Base-by-base conservation (phyloP, 805 yeast genomes). In the Ogataea nakhonphanomensis region DNA sequence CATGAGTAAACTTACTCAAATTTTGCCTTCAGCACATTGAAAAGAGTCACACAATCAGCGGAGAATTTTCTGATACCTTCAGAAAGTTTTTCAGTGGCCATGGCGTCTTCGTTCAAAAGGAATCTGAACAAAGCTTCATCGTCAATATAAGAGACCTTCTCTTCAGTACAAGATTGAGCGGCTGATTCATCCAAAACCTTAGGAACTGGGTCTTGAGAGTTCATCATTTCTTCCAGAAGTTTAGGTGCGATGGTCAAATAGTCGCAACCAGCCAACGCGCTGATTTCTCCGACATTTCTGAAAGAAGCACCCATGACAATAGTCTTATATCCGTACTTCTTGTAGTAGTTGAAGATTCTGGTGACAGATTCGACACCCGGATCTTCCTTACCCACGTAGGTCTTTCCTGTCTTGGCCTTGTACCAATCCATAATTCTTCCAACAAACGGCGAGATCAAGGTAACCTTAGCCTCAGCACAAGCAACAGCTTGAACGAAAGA, bases 251-350 rank as follows among this genome's bases (percentile, higher is more conserved):
- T 89, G 64, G 99, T 93, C 71, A 93, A 76, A 79, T 73, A 89
- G 68, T 93, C 99, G 63, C 87, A 82, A 68, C 99, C 99, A 45
- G 99, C 97, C 58, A 93, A 76, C 57, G 95, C 96, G 70, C 82
- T 84, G 71, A 93, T 87, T 74, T 91, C 99, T 55, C 89, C 96
- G 49, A 73, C 69, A 77, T 90, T 93, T 81, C 99, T 91, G 89
- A 93, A 91, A 45, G 98, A 91, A 46, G 99, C 99, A 71, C 99
- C 99, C 99, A 93, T 93, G 63, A 93, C 98, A 64, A 93, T 90
- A 67, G 99, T 93, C 60, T 91, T 78, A 81, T 93, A 93, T 57
- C 83, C 91, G 70, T 69, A 87, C 74, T 91, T 91, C 83, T 93
- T 93, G 85, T 93, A 93, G 81, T 93, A 93, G 84, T 90, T 85